phyloP scores from a whole-genome alignment of 306 rosid genomes.

The Cucurbita ficifolia region DNA sequence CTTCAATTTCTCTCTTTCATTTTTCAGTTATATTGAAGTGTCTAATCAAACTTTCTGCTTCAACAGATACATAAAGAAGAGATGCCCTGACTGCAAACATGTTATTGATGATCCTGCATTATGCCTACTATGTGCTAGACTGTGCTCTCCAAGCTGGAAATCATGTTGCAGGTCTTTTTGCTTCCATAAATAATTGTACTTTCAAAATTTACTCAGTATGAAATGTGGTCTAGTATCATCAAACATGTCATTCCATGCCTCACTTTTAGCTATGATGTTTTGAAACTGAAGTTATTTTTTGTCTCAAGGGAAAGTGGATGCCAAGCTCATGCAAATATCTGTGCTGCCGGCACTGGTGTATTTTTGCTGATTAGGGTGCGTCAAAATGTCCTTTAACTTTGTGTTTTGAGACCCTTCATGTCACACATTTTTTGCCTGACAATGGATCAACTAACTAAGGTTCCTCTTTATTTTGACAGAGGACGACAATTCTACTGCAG shows the following conservation, averaged over 20 bases:
- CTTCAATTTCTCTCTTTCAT: neutral
- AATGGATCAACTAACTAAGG: neutral
- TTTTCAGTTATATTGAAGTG: neutral
- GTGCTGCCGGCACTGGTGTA: constrained; percentile 92
- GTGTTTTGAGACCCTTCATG: neutral
- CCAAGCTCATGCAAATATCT: constrained; percentile 67
- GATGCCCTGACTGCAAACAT: constrained; percentile 54
- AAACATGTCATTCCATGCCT: neutral
- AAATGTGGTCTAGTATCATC: neutral
- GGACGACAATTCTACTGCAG: constrained; percentile 72
- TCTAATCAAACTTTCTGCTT: neutral
- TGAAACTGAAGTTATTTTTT: constrained; percentile 16
- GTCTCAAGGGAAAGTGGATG: constrained; percentile 68
- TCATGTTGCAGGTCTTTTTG: constrained; percentile 77
- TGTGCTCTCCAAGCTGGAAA: constrained; percentile 87
- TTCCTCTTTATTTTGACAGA: constrained; percentile 28
- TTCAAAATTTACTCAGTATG: neutral
- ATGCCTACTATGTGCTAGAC: constrained; percentile 84
- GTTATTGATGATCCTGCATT: constrained; percentile 67
- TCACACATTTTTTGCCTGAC: neutral
- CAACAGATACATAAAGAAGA: constrained; percentile 67
- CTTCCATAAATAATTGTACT: neutral
- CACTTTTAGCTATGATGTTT: neutral
- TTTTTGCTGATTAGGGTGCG: constrained; percentile 78
- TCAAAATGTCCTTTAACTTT: neutral